Evolutionary conservation across 2,329 filamentous ascomycete species (phyloP).

Genomic region (Colletotrichum aenigma): DNA sequence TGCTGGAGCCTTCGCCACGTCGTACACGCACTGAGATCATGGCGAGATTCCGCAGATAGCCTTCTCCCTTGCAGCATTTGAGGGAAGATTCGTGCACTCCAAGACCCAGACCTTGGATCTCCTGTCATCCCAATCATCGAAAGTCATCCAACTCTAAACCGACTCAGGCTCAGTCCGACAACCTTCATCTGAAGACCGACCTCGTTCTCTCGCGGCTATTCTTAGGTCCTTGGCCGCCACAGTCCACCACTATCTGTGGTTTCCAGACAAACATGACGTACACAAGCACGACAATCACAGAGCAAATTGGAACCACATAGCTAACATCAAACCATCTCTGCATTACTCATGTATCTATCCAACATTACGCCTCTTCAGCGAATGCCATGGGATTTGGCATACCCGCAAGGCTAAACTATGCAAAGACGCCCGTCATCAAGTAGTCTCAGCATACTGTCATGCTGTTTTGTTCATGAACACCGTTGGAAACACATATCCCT

Average conservation of each 20-base stretch:
- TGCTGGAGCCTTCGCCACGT: neutral
- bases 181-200: neutral
- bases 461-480: constrained; percentile 4
- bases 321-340: constrained; percentile 16
- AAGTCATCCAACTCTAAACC: neutral
- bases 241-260: neutral
- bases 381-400: neutral
- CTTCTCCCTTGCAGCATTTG: neutral
- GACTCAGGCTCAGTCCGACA: neutral
- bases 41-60: neutral
- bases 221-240: neutral
- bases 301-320: neutral
- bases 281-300: neutral
- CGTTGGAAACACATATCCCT: neutral
- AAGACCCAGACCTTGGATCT: neutral
- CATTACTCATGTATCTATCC: constrained; percentile 21
- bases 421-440: constrained; percentile 9
- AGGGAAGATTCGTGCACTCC: neutral
- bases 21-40: neutral
- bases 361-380: constrained; percentile 6
- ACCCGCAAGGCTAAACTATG: constrained; percentile 3
- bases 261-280: neutral
- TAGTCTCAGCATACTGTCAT: neutral
- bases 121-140: neutral
- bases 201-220: neutral